Base-by-base conservation (phyloP, 2,329 filamentous ascomycete species). In the Xylaria sp. region DNA sequence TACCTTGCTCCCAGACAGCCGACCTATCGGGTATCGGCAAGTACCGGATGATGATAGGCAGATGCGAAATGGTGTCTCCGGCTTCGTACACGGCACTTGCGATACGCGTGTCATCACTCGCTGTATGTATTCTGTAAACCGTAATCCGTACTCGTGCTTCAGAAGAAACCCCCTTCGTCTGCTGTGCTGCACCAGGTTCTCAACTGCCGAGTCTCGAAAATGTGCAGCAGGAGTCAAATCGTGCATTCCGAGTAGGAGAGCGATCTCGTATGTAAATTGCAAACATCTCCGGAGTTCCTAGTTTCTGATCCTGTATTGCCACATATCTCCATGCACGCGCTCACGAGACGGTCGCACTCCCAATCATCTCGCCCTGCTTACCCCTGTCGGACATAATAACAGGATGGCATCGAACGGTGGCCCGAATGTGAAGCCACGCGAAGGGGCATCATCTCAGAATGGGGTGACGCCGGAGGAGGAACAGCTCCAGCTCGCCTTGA, bases 401-500 rank as follows among this genome's bases (percentile, higher is more conserved):
- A 51, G 10, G 39, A 65, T 66, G 65, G 55, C 63, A 47, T 52
- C 61, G 11, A 66, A 66, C 53, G 53, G 34, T 18, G 19, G 37
- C 18, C 62, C 55, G 54, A 54, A 59, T n/a, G 7, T 55, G 54
- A 59, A 59, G 50, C 56, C 23, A 11, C 19, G 37, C 42, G 59
- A 63, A 46, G 23, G n/a, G 10, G 44, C 47, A 16, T 30, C 19
- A 35, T 46, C 58, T 9, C 61, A 63, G 35, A 67, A 57, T 42
- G 68, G 72, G 46, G 74, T 75, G 57, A 68, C 71, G 7, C 75
- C 75, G 73, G 77, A 82, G 52, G 81, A 84, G 69, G 74, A 77
- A 57, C 77, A 77, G 59, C 73, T 84, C 5, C 76, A 80, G 60
- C 73, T 77, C 60, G 78, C 77, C 23, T 74, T 84, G 66, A 73